phyloP scores from a whole-genome alignment of 208 protist genomes.

The Eutreptiella sp. region DNA sequence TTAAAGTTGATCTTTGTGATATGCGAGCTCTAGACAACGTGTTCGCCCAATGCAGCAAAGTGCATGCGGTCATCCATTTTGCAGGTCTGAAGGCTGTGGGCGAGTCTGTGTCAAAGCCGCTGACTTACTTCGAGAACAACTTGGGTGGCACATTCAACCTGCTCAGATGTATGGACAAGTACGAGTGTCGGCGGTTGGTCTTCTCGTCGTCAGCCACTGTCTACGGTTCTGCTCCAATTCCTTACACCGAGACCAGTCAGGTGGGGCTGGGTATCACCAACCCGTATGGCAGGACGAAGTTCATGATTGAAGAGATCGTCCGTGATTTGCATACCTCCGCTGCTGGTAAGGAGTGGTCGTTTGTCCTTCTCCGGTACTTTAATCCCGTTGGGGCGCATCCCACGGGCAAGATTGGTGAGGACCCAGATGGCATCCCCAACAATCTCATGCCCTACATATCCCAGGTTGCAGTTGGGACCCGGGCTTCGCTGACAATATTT shows the following conservation, averaged over 20 bases:
- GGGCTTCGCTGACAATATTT: conserved; percentile 64
- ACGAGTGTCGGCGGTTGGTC: conserved; percentile 84
- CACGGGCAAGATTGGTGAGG: conserved; percentile 89
- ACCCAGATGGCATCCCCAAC: conserved; percentile 84
- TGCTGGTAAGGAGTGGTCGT: conserved; percentile 62
- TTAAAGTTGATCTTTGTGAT: conserved; percentile 76
- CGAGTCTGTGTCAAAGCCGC: conserved; percentile 77
- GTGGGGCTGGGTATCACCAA: conserved; percentile 46
- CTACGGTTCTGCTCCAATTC: conserved; percentile 59
- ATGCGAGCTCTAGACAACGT: conserved; percentile 62
- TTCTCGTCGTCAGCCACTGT: conserved; percentile 93
- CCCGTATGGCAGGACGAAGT: conserved; percentile 89
- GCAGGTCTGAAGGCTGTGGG: conserved; percentile 83
- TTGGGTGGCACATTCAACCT: conserved; percentile 80
- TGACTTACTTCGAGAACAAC: conserved; percentile 95
- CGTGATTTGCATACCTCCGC: conserved; percentile 62
- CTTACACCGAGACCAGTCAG: conserved; percentile 42
- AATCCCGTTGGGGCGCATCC: conserved; percentile 93
- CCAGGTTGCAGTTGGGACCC: conserved; percentile 74
- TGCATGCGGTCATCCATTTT: conserved; percentile 90
- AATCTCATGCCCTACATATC: conserved; percentile 95
- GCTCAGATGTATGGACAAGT: conserved; percentile 79
- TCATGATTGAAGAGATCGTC: conserved; percentile 84
- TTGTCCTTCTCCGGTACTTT: conserved; percentile 94
- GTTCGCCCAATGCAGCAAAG: conserved; percentile 70